Evolutionary conservation across 2,329 filamentous ascomycete genomes (phyloP).

Genomic region (Incumbomyces lentus): DNA sequence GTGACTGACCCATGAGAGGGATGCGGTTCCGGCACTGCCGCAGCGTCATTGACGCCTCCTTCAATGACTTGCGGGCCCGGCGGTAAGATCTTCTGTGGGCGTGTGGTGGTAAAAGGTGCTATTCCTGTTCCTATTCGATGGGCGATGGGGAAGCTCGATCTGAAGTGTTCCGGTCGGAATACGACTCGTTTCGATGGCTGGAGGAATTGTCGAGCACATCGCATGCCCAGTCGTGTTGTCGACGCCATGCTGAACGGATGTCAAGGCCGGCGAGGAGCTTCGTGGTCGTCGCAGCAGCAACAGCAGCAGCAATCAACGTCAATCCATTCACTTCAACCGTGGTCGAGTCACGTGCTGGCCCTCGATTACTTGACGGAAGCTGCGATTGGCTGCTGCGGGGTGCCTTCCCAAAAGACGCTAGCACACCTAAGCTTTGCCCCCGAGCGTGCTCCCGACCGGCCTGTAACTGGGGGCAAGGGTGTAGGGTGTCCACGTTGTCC

Average conservation of each 20-base stretch:
- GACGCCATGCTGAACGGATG: conserved; percentile 4
- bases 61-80: conserved; percentile 69
- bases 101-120: conserved; percentile 78
- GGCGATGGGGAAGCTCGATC: conserved; percentile 5
- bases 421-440: too few species aligned
- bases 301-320: neutral
- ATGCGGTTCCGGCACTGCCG: conserved; percentile 58
- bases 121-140: neutral
- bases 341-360: conserved; percentile 3
- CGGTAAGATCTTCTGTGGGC: conserved; percentile 65
- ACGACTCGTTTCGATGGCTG: neutral
- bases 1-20: conserved; percentile 50
- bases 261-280: neutral
- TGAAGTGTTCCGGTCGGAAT: neutral
- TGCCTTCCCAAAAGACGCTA: too few species aligned
- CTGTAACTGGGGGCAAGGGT: too few species aligned
- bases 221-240: conserved; percentile 7
- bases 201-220: neutral
- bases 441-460: too few species aligned
- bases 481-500: too few species aligned
- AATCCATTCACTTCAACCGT: conserved; percentile 1
- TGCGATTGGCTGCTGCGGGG: conserved; percentile 1
- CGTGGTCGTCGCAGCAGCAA: neutral
- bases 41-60: conserved; percentile 79
- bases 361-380: neutral